Base-by-base conservation (phyloP, 305 asterid species). In the Solanum hybrid region DNA sequence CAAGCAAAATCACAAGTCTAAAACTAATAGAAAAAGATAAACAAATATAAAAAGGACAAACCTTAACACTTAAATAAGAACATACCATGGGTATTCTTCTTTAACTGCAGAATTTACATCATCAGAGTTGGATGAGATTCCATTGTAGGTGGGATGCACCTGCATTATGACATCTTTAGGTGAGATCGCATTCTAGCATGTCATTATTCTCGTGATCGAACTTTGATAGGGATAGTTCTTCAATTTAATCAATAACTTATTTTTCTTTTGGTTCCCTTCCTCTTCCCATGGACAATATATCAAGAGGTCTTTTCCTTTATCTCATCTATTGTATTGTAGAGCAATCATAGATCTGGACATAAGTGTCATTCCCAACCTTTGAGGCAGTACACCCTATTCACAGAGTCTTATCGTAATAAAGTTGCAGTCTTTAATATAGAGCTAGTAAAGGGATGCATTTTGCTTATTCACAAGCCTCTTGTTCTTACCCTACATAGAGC, bases 1-100 rank as follows among this genome's bases (percentile, higher is more conserved):
- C 34, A 70, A 27, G 24, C 26, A 87, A 80, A 76, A 73, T 41
- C 17, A 72, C 9, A 11, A 32, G 36, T 73, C 70, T 34, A 79
- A 79, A 68, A 32, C 4, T 24, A 33, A 82, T 22, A 27, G 68
- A 68, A 29, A 83, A 29, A 26, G 77, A 70, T 24, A 70, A 70
- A 26, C 77, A 70, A 24, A 24, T 2, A 70, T 24, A 51, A 70
- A 70, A 70, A 70, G 32, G 77, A 11, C 24, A 27, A 70, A 87
- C 93, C 83, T 87, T 82, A 81, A 31, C 72, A 41, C 90, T 57
- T 89, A 78, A 87, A 45, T 85, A 89, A 77, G 89, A 51, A 82
- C 88, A 86, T 83, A 90, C 90, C 94, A 92, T 85, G 90, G 93
- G 89, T 88, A 89, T 79, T 94, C 94, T 88, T 91, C 94, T 22